A percentile compares a stretch with the other conserved stretches of the same genome.
Conservation (phyloP, 2,329 filamentous ascomycete species). For the Verticillium tricorpus region DNA sequence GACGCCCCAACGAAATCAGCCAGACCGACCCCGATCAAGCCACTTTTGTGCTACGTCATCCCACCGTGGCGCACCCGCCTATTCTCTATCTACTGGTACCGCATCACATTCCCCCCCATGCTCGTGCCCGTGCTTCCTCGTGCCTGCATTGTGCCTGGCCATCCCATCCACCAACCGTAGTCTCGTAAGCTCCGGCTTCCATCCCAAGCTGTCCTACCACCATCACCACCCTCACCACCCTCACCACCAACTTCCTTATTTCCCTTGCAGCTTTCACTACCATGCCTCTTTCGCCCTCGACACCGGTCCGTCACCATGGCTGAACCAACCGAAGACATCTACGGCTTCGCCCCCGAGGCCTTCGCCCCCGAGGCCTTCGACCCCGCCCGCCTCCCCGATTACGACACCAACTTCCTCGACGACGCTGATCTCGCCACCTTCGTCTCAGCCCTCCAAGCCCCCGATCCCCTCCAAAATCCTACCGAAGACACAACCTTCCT, state of each 20-base stretch:
- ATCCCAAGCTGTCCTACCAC: neutral
- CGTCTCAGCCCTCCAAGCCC: constrained; percentile 74
- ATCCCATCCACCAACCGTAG: neutral
- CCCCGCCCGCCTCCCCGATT: constrained; percentile 68
- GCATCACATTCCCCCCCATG: neutral
- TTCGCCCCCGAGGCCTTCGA: constrained; percentile 72
- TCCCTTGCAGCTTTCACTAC: neutral
- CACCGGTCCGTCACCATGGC: constrained; percentile 13
- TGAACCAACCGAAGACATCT: constrained; percentile 24
- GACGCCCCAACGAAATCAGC: neutral
- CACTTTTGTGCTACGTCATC: neutral
- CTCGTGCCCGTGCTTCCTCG: neutral
- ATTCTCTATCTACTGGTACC: too few species aligned
- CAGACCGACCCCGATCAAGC: neutral
- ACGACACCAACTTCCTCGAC: constrained; percentile 70
- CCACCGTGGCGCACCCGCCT: neutral
- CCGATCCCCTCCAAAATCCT: constrained; percentile 65
- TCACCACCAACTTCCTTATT: neutral
- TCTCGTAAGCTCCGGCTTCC: neutral
- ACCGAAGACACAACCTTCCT: constrained; percentile 43
- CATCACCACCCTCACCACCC: neutral
- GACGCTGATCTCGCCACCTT: constrained; percentile 73
- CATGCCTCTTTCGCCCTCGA: neutral
- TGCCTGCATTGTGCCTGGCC: neutral
- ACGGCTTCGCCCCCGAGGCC: constrained; percentile 57